Evolutionary conservation across 768 basidiomycete genomes (phyloP).

Genomic region (Leucocoprinus leucothites): DNA sequence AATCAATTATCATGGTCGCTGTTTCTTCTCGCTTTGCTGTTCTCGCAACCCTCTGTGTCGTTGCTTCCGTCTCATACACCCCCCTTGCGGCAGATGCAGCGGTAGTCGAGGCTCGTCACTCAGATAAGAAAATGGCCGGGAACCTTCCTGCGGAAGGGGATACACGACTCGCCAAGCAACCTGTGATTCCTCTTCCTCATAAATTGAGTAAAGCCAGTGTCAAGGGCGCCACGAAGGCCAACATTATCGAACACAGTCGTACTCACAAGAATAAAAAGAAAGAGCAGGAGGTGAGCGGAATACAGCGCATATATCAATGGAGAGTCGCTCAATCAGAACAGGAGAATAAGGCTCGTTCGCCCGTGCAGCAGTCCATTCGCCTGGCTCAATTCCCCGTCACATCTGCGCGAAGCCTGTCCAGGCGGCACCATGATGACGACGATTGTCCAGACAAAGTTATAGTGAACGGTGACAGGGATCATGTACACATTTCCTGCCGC

Average conservation of each 20-base stretch:
- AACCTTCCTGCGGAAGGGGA: neutral
- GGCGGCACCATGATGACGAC: neutral
- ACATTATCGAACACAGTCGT: neutral
- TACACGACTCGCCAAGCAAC: neutral
- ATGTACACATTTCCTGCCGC: neutral
- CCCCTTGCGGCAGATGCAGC: neutral
- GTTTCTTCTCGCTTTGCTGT: slow-evolving; percentile 1
- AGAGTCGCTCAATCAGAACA: neutral
- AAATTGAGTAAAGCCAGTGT: neutral
- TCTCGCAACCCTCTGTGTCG: slow-evolving; percentile 1
- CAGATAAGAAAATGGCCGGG: neutral
- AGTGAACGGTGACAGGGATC: neutral
- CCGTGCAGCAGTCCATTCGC: neutral
- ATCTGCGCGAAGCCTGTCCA: neutral
- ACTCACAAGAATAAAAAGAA: neutral
- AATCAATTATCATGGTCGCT: slow-evolving; percentile 6
- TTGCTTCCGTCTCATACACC: neutral
- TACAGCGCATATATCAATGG: neutral
- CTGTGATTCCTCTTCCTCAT: neutral
- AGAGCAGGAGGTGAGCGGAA: neutral
- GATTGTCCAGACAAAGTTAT: slow-evolving; percentile 3
- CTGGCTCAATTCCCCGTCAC: neutral
- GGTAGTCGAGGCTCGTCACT: slow-evolving; percentile 1
- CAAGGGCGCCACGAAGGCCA: neutral
- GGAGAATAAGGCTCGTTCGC: neutral